Base-by-base conservation (phyloP, 495 filamentous ascomycete genomes). In the Apodospora peruviana region DNA sequence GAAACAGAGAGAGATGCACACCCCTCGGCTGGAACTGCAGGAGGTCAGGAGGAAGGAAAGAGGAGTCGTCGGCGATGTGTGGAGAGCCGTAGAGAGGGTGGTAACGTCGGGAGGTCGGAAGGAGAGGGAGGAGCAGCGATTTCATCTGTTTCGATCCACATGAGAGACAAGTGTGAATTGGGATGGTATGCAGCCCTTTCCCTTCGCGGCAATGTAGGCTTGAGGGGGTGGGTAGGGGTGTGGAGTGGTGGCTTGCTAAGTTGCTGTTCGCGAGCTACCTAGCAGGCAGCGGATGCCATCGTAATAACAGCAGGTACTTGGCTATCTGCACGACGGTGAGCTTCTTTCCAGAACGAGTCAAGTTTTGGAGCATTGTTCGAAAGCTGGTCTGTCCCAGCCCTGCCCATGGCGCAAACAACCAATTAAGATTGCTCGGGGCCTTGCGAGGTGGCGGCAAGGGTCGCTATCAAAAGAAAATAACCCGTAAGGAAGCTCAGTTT, bases 261-360 rank as follows among this genome's bases (percentile, higher is more conserved):
- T n/a, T n/a, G 14, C 36, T 16, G 45, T 48, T 48, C 20, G 32
- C 44, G 3, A 37, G 19, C n/a, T n/a, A 48, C 45, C 37, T 40
- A n/a, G 24, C 22, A 23, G 18, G 27, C n/a, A 16, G 36, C 21
- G 36, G 12, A 8, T 40, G 45, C 36, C 19, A 11, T 19, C 10
- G 45, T 40, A 48, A 27, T 40, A 48, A 20, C 35, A 23, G 24
- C 45, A 21, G 45, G 45, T 48, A 48, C 20, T 10, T 16, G 3
- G 16, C 19, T 39, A 29, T 24, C 45, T 27, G 37, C 35, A 27
- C 11, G 7, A 11, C 9, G 25, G 16, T 5, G 14, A 18, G n/a
- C 4, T 21, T 27, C 19, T 14, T 48, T 24, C 35, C 45, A 17
- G 12, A 40, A n/a, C 36, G 36, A 40, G 45, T 38, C 35, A 40